Conservation (phyloP, 352 stramenopile genomes). For the Elongisporangium senticosum region DNA sequence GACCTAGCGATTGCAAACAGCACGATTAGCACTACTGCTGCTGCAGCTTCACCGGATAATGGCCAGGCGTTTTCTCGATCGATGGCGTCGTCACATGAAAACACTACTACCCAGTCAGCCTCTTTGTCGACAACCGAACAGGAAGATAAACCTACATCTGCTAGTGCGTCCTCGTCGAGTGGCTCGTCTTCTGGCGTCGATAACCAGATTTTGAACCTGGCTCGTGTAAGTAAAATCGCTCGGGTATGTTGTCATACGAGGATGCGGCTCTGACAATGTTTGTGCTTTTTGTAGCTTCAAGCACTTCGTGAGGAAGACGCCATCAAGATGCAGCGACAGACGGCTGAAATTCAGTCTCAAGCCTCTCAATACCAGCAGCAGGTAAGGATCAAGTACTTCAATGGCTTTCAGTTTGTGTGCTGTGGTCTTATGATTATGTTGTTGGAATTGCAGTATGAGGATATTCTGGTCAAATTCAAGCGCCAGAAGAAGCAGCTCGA, state of each 20-base stretch:
- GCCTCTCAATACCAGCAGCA: conserved; percentile 35
- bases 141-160: background rate
- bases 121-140: background rate
- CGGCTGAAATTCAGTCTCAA: conserved; percentile 14
- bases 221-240: conserved; percentile 9
- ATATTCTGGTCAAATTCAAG: conserved; percentile 50
- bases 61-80: no score
- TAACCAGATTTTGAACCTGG: conserved; percentile 21
- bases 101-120: background rate
- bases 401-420: background rate
- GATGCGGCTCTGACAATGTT: background rate
- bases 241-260: background rate
- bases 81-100: background rate
- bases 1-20: background rate
- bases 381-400: conserved; percentile 8
- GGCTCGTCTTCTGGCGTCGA: conserved; percentile 8
- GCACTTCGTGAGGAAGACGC: conserved; percentile 29
- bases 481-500: conserved; percentile 54
- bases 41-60: background rate
- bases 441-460: conserved; percentile 38
- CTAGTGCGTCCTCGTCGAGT: background rate
- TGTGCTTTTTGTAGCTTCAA: conserved; percentile 18
- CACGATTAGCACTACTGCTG: background rate
- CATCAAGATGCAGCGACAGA: conserved; percentile 31
- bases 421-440: conserved; percentile 4